phyloP scores from a whole-genome alignment of 73 alveolate species.

The Uronychia setigera region DNA sequence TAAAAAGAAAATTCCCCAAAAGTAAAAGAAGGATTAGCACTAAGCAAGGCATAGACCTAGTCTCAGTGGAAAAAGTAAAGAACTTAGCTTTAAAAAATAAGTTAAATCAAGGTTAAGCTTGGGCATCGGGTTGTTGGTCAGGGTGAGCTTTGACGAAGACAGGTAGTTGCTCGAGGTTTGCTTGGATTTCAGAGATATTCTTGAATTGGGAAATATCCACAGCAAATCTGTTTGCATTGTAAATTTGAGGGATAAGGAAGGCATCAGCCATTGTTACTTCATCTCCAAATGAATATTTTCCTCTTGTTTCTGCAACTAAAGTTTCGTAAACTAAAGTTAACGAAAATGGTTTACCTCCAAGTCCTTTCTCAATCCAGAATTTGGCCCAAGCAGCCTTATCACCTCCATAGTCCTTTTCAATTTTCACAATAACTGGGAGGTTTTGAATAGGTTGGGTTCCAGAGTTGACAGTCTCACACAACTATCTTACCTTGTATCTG shows the following conservation, averaged over 20 bases:
- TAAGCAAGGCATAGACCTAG: too few species aligned
- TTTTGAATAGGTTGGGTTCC: conserved; percentile 82
- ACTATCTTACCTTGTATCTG: conserved; percentile 52
- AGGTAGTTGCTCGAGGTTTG: conserved; percentile 54
- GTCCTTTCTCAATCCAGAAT: conserved; percentile 57
- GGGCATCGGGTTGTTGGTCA: conserved; percentile 70
- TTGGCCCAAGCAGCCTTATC: conserved; percentile 61
- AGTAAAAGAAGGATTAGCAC: too few species aligned
- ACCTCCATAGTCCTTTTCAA: conserved; percentile 48
- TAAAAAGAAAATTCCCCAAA: too few species aligned
- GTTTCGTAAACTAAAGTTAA: conserved; percentile 5
- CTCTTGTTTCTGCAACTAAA: conserved; percentile 40
- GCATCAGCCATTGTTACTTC: conserved; percentile 71
- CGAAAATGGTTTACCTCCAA: conserved; percentile 19
- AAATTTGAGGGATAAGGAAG: conserved; percentile 70
- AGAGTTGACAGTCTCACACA: conserved; percentile 71
- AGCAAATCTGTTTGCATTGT: conserved; percentile 48
- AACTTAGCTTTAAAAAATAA: neutral
- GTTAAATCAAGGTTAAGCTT: neutral
- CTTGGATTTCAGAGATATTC: conserved; percentile 44
- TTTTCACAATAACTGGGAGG: conserved; percentile 33
- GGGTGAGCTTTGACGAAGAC: conserved; percentile 76
- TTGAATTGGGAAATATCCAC: conserved; percentile 63
- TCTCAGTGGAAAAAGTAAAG: too few species aligned
- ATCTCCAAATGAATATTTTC: conserved; percentile 75